Conservation (phyloP, 495 filamentous ascomycete species). For the Annulohypoxylon nitens region DNA sequence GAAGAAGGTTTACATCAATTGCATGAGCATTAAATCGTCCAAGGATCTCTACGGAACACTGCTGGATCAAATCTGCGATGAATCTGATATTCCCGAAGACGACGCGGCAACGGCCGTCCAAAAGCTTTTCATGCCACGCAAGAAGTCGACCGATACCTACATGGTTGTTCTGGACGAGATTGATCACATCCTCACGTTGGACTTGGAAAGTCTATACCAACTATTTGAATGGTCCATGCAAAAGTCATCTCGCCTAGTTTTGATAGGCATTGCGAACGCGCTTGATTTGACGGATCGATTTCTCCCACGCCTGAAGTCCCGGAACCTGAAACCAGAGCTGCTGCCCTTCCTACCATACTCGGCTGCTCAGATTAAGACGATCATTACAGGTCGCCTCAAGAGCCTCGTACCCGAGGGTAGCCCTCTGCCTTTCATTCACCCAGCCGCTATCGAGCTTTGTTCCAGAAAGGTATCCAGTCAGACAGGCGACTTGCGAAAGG, state of each 20-base stretch:
- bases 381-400: conserved; percentile 86
- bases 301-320: conserved; percentile 91
- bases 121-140: conserved; percentile 72
- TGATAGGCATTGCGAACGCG: conserved; percentile 96
- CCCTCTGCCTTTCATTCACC: conserved; percentile 89
- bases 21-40: conserved; percentile 91
- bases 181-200: conserved; percentile 88
- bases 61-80: conserved; percentile 63
- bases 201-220: conserved; percentile 86
- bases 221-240: conserved; percentile 95
- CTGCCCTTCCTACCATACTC: conserved; percentile 95
- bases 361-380: conserved; percentile 85
- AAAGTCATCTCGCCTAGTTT: conserved; percentile 77
- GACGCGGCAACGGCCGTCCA: conserved; percentile 72
- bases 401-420: conserved; percentile 72
- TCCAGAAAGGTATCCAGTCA: conserved; percentile 94
- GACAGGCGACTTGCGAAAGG: conserved; percentile 93
- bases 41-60: conserved; percentile 84
- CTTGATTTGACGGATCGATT: conserved; percentile 96
- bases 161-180: conserved; percentile 93
- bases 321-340: conserved; percentile 87
- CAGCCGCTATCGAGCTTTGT: conserved; percentile 90
- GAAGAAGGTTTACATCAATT: conserved; percentile 87
- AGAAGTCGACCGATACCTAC: conserved; percentile 69
- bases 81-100: conserved; percentile 57